A percentile compares a stretch with the other conserved stretches of the same genome.
Evolutionary conservation across 164 flowering plant species (phyloP).

Genomic region (Magnolia kwangsiensis): DNA sequence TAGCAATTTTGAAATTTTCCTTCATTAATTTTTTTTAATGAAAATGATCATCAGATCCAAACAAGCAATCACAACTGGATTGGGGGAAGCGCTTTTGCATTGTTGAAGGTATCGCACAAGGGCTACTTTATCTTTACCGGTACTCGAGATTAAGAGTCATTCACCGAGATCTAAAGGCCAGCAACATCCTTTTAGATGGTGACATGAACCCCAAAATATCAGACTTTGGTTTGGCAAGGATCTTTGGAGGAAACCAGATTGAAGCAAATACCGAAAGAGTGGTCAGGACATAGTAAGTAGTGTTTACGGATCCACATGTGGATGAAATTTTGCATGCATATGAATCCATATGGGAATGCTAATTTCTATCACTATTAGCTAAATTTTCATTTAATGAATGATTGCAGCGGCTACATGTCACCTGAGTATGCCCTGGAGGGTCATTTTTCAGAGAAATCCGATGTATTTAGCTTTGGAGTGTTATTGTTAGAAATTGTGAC

Average conservation of each 20-base stretch:
- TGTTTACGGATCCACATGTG: not conserved
- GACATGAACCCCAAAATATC: conserved; percentile 45
- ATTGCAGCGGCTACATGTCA: conserved; percentile 5
- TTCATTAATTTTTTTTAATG: too few relatives aligned
- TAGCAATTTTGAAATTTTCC: too few relatives aligned
- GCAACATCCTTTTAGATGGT: conserved; percentile 45
- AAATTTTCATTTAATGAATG: not conserved
- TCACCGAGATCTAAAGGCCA: conserved; percentile 56
- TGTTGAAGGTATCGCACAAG: conserved; percentile 41
- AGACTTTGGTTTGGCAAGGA: conserved; percentile 51
- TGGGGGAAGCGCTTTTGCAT: conserved; percentile 25
- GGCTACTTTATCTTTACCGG: conserved; percentile 53
- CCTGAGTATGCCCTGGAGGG: conserved; percentile 2
- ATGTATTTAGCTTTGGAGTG: conserved; percentile 4
- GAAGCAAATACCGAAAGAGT: conserved; percentile 21
- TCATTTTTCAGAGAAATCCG: not conserved
- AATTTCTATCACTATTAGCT: not conserved
- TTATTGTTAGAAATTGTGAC: conserved; percentile 1
- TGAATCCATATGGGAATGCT: not conserved
- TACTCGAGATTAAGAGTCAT: conserved; percentile 48
- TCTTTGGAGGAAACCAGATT: conserved; percentile 27
- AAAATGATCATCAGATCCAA: conserved; percentile 18
- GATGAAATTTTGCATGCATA: not conserved
- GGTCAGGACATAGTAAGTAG: conserved; percentile 38
- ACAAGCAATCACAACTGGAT: conserved; percentile 1